A percentile compares a stretch with the other conserved stretches of the same genome.
Conservation (phyloP, 768 basidiomycete genomes). For the Termitomyces sp. region DNA sequence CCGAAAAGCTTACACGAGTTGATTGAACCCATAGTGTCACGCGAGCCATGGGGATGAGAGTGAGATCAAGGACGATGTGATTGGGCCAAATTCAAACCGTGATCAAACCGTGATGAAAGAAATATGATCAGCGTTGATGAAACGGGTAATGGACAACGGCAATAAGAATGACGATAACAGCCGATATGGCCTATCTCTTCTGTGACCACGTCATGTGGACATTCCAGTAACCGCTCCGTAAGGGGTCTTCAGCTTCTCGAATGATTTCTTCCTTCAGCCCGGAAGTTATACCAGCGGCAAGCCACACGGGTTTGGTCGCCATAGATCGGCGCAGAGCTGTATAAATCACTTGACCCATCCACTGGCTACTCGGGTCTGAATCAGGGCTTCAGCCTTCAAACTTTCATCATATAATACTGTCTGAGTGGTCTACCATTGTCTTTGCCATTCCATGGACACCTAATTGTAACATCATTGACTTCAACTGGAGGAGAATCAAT, state of each 20-base stretch:
- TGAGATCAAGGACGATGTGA: neutral
- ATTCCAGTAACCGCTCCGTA: neutral
- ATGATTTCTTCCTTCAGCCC: neutral
- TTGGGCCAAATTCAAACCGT: neutral
- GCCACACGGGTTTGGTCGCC: neutral
- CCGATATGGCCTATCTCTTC: neutral
- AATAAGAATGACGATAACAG: neutral
- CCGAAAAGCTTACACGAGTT: neutral
- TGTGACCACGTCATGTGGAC: conserved; percentile 4
- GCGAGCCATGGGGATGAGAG: neutral
- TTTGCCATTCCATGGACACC: neutral
- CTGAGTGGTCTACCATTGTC: neutral
- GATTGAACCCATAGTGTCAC: neutral
- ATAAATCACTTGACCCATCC: neutral
- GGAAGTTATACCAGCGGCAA: neutral
- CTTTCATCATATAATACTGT: neutral
- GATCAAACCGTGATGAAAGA: no score
- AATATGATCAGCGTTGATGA: neutral
- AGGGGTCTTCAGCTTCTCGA: conserved; percentile 1
- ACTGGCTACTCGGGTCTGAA: neutral
- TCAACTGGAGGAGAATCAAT: neutral
- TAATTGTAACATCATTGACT: neutral
- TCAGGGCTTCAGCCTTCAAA: neutral
- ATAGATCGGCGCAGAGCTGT: neutral
- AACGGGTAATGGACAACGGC: neutral